These are phyloP conservation scores for Penicillium thymicola DNA, from an alignment of 2,329 filamentous ascomycete genomes.

Conservation along the genomic window DNA sequence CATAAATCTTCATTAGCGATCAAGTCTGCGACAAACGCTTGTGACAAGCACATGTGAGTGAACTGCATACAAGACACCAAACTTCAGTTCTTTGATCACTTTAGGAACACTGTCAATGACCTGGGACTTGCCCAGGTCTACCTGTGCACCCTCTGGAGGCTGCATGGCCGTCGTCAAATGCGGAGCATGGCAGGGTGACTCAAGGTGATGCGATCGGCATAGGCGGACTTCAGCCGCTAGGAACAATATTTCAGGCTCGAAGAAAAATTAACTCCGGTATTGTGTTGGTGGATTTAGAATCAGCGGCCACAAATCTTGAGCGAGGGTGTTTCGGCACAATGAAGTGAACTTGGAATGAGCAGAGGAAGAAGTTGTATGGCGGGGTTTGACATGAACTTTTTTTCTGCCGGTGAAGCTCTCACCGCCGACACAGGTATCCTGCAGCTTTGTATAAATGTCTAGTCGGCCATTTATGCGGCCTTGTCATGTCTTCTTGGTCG, in stretches of 20 bases:
- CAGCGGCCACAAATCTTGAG: neutral
- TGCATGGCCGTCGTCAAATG: conserved; percentile 39
- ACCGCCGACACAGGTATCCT: conserved; percentile 7
- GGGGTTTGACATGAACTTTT: conserved; percentile 30
- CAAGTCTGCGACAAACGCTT: conserved; percentile 7
- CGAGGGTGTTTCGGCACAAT: neutral
- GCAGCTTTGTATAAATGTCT: conserved; percentile 1
- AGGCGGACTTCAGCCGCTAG: conserved; percentile 19
- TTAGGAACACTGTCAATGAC: conserved; percentile 85
- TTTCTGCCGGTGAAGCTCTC: conserved; percentile 24
- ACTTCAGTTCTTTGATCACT: conserved; percentile 88
- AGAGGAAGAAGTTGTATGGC: conserved; percentile 17
- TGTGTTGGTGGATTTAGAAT: neutral
- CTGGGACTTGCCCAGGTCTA: conserved; percentile 70
- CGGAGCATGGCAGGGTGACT: conserved; percentile 37
- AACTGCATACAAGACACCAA: conserved; percentile 74
- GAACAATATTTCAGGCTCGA: neutral
- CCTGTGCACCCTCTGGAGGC: conserved; percentile 42
- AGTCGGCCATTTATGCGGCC: no score
- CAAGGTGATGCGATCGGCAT: conserved; percentile 23
- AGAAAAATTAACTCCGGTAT: neutral
- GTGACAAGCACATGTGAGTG: conserved; percentile 13
- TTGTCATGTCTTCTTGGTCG: no score
- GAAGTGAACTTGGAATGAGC: conserved; percentile 5
- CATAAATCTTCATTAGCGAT: conserved; percentile 16